Evolutionary conservation across 1,284 basidiomycete species (phyloP).

Genomic region (Trametes polyzona): DNA sequence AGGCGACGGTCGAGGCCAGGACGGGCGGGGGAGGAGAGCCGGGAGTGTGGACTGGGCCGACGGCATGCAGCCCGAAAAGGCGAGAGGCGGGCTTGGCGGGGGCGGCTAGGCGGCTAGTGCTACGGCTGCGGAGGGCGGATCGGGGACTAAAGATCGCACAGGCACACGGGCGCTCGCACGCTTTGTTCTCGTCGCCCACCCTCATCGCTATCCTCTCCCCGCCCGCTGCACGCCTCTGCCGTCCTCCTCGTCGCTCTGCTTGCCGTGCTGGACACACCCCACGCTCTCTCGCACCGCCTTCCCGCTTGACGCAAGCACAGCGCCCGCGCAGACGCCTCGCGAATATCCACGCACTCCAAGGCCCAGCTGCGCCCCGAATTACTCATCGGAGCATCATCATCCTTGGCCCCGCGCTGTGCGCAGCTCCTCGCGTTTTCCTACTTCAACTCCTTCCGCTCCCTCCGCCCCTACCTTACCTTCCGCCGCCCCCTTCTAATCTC

Average conservation of each 20-base stretch:
- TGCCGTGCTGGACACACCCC: conserved; percentile 14
- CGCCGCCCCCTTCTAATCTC: conserved; percentile 1
- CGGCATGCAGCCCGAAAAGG: too few species aligned
- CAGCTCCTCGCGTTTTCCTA: conserved; percentile 18
- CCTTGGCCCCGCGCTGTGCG: conserved; percentile 29
- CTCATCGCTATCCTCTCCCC: not conserved
- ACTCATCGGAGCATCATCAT: conserved; percentile 22
- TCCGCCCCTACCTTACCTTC: conserved; percentile 2
- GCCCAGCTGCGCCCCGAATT: conserved; percentile 6
- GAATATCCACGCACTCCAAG: conserved; percentile 1
- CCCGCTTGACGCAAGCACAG: not conserved
- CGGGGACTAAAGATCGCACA: too few species aligned
- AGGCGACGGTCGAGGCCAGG: too few species aligned
- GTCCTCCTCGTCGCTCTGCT: conserved; percentile 5
- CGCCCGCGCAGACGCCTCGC: not conserved
- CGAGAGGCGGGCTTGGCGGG: too few species aligned
- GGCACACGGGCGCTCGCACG: too few species aligned
- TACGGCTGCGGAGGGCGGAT: too few species aligned
- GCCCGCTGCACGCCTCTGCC: not conserved
- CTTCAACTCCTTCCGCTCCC: conserved; percentile 19
- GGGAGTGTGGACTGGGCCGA: too few species aligned
- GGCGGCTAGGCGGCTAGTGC: too few species aligned
- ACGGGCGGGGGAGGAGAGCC: too few species aligned
- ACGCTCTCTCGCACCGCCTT: conserved; percentile 2
- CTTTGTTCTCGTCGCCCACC: conserved; percentile 3